Conservation (phyloP, 2,329 filamentous ascomycete genomes). For the Cladosporium sp. region DNA sequence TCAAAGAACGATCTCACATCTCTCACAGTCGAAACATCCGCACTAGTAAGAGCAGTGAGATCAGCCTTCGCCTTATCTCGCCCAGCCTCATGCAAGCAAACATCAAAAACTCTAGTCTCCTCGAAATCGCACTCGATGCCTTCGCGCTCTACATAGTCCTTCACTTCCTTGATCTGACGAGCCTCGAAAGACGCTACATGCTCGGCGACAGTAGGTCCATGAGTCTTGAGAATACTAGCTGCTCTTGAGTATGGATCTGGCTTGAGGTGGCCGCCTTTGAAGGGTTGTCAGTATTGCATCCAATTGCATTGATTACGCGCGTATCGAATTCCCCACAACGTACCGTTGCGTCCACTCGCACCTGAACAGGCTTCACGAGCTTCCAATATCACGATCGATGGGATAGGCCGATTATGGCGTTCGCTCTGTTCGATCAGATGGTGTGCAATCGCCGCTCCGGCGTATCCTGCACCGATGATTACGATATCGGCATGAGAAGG, state of each 20-base stretch:
- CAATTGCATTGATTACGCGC: background rate
- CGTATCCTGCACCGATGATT: constrained; percentile 71
- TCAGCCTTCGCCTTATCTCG: background rate
- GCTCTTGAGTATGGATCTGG: constrained; percentile 37
- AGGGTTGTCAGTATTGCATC: background rate
- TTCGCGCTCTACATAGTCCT: constrained; percentile 36
- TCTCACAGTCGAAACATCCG: background rate
- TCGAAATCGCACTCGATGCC: constrained; percentile 46
- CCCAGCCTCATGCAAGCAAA: constrained; percentile 31
- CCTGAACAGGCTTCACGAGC: constrained; percentile 75
- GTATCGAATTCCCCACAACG: background rate
- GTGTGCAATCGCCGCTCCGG: constrained; percentile 49
- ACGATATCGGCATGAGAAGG: constrained; percentile 64
- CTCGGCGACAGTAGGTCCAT: constrained; percentile 31
- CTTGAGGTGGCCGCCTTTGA: constrained; percentile 36
- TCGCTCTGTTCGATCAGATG: constrained; percentile 28
- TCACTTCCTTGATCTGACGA: constrained; percentile 25
- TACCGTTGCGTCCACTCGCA: constrained; percentile 65
- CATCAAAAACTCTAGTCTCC: constrained; percentile 41
- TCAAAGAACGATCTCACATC: background rate
- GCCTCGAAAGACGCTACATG: constrained; percentile 33
- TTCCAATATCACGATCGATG: constrained; percentile 67
- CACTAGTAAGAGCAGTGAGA: background rate
- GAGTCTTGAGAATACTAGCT: constrained; percentile 25
- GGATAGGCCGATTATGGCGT: constrained; percentile 35